Base-by-base conservation (phyloP, 148 eudicot genomes). In the Cornus kousa region DNA sequence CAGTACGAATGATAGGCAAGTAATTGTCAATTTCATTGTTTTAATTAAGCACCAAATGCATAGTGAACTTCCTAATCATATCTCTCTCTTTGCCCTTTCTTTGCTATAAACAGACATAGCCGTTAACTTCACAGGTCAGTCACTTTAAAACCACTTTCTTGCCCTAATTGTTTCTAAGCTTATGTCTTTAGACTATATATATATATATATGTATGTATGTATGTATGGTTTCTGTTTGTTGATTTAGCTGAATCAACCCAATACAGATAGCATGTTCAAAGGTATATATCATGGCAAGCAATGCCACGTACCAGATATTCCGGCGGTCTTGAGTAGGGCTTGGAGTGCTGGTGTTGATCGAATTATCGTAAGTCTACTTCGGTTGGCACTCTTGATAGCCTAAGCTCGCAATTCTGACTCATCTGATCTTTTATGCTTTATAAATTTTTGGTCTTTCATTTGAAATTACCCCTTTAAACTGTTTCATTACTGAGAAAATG, bases 341-440 rank as follows among this genome's bases (percentile, higher is more conserved):
- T 96, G 99, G 99, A 85, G 80, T 78, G 89, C 98, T 43, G 99
- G 99, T 2, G 90, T 94, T 73, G 95, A 96, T 78, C 88, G 98
- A 81, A 94, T 96, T 55, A 94, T 96, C 66, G 99, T 96, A 88
- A 83, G 74, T 28, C 53, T 73, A 60, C 17, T 39, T 22, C 46
- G 40, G 14, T 39, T 68, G 12, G 28, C 19, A 8, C 28, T 12
- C 59, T 60, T 10, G 23, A 24, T 20, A 37, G 57, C 20, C 16
- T 70, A 4, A 31, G 62, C 72, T 67, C 71, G 32, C 46, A 65
- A 12, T 70, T 59, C 23, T 23, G 59, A 33, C 57, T 78, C 5
- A 17, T 43, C 68, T 20, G 28, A 35, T 64, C 14, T 60, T 48
- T 40, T n/a, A 43, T 64, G 20, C 5, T 22, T n/a, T 24, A 1